phyloP scores from a whole-genome alignment of 306 rosid genomes.

The Castanea crenata region DNA sequence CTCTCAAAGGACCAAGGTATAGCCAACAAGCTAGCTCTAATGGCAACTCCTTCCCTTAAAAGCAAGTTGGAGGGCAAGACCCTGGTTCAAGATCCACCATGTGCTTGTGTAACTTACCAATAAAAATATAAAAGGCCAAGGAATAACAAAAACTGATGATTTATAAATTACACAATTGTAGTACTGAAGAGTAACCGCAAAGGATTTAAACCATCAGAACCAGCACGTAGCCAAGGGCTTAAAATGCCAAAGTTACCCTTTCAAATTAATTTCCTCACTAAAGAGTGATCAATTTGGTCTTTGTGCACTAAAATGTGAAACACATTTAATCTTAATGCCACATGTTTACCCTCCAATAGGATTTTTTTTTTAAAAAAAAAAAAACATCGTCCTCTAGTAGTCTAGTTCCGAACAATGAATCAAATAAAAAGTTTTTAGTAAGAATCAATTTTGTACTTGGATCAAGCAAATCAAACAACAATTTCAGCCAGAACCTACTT shows the following conservation, averaged over 20 bases:
- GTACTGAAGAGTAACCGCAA: neutral
- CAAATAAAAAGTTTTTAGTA: neutral
- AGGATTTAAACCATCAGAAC: neutral
- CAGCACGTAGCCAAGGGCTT: neutral
- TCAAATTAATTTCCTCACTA: neutral
- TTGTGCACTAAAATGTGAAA: neutral
- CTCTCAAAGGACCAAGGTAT: neutral
- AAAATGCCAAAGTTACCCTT: neutral
- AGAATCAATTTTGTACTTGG: neutral
- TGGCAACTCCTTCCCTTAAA: too few relatives aligned
- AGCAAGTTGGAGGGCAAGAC: too few relatives aligned
- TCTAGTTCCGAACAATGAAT: neutral
- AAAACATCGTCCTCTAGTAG: too few relatives aligned
- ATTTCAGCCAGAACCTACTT: neutral
- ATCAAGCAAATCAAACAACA: neutral
- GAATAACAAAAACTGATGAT: neutral
- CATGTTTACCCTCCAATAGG: neutral
- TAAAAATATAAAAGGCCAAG: neutral
- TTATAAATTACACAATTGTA: neutral
- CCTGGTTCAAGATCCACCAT: too few relatives aligned
- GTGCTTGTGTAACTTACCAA: too few relatives aligned
- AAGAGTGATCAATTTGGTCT: neutral
- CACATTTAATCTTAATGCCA: neutral
- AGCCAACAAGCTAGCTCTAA: too few relatives aligned
- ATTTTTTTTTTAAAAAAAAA: neutral